Evolutionary conservation across 768 basidiomycete species (phyloP).

Genomic region (Hebeloma cylindrosporum): DNA sequence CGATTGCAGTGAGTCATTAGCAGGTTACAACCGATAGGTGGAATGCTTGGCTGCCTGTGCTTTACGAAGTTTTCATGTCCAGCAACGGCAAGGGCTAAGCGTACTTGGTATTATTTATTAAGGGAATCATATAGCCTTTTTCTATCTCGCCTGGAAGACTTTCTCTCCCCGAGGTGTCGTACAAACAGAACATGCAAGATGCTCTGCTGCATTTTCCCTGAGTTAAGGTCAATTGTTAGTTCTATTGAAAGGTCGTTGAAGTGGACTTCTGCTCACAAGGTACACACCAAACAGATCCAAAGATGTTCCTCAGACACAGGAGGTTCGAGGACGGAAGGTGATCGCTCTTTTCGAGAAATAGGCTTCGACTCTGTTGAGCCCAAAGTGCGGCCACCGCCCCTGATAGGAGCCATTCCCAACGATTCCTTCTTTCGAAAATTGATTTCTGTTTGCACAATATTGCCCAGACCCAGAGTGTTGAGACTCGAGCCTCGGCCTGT

Average conservation of each 20-base stretch:
- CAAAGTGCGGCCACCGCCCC: constrained; percentile 22
- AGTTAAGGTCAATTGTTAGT: no score
- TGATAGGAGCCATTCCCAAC: constrained; percentile 39
- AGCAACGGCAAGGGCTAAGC: no score
- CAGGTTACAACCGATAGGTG: no score
- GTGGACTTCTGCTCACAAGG: constrained; percentile 49
- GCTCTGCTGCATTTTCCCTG: constrained; percentile 51
- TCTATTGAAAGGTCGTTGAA: no score
- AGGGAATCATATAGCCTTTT: not conserved
- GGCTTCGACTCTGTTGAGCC: constrained; percentile 6
- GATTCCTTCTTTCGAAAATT: constrained; percentile 44
- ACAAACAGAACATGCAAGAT: constrained; percentile 66
- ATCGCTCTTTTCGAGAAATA: not conserved
- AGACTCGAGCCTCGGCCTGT: not conserved
- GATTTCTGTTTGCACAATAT: constrained; percentile 45
- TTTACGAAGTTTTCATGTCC: no score
- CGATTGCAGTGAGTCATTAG: no score
- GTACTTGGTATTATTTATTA: not conserved
- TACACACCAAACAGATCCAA: constrained; percentile 65
- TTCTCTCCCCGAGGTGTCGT: constrained; percentile 49
- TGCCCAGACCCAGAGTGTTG: constrained; percentile 27
- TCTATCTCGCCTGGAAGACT: constrained; percentile 1
- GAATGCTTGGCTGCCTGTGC: no score
- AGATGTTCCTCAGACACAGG: not conserved
- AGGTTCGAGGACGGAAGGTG: not conserved